These are phyloP conservation scores for Nephromyces sp. DNA, from an alignment of 169 alveolate genomes.

Conservation along the genomic window DNA sequence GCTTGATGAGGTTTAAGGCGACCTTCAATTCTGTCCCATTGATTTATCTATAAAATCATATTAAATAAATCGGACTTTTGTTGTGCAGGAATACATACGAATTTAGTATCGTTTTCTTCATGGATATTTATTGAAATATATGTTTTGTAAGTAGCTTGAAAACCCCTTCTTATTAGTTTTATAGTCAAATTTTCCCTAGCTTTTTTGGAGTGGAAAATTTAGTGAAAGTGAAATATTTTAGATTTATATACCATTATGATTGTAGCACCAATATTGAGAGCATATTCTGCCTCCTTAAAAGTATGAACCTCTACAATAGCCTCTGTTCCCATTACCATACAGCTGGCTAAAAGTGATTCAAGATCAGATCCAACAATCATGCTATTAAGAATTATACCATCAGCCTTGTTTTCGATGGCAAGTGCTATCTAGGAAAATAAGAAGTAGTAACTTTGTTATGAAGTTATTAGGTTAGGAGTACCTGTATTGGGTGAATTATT, in stretches of 20 bases:
- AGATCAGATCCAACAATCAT: not conserved
- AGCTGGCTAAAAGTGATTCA: not conserved
- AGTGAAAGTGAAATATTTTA: no score
- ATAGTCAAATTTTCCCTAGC: no score
- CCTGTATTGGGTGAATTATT: slow-evolving; percentile 32
- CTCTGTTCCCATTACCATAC: slow-evolving; percentile 1
- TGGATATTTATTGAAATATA: no score
- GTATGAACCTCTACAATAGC: slow-evolving; percentile 8
- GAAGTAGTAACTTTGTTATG: not conserved
- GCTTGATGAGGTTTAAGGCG: not conserved
- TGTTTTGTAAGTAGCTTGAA: no score
- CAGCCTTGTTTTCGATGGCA: slow-evolving; percentile 11
- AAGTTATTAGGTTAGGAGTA: no score
- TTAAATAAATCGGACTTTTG: no score
- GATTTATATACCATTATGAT: not conserved
- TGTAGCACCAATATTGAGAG: not conserved
- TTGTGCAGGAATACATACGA: no score
- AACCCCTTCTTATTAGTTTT: no score
- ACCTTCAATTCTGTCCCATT: slow-evolving; percentile 7
- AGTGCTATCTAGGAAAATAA: not conserved
- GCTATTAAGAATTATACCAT: not conserved
- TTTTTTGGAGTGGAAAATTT: no score
- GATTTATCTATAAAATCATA: not conserved
- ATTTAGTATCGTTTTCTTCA: no score
- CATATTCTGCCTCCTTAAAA: not conserved